These are phyloP conservation scores for Silene noctiflora DNA, from an alignment of 179 eudicot species.

Conservation along the genomic window DNA sequence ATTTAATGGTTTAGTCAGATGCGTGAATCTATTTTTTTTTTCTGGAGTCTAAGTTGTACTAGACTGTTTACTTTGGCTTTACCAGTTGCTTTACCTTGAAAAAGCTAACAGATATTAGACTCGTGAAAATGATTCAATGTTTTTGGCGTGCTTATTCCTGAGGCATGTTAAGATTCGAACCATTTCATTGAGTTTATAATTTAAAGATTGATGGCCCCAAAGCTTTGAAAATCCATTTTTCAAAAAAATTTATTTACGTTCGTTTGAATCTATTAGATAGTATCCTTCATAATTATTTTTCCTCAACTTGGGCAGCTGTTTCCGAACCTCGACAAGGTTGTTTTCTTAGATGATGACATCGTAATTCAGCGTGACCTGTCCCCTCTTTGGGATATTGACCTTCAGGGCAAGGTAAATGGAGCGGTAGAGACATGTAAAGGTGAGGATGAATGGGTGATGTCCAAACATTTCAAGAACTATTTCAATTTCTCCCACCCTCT, in stretches of 20 bases:
- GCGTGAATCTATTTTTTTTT: neutral
- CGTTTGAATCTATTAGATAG: neutral
- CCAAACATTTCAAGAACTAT: constrained; percentile 79
- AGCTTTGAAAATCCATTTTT: neutral
- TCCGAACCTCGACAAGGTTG: constrained; percentile 89
- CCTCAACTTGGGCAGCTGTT: constrained; percentile 58
- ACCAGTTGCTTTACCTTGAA: neutral
- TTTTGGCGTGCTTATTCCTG: neutral
- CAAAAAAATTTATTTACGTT: neutral
- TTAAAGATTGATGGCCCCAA: neutral
- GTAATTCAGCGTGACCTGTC: constrained; percentile 91
- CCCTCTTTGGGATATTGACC: constrained; percentile 88
- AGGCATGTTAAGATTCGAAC: neutral
- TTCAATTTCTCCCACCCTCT: constrained; percentile 96
- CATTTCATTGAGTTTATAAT: neutral
- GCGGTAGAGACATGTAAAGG: constrained; percentile 99
- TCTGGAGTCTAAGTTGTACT: neutral
- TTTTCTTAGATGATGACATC: constrained; percentile 90
- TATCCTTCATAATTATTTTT: constrained; percentile 6
- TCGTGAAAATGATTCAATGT: neutral
- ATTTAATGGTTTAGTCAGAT: neutral
- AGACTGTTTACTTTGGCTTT: neutral
- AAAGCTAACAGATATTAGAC: neutral
- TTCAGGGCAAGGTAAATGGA: constrained; percentile 91
- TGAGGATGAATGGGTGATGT: constrained; percentile 93